Conservation (phyloP, 2,329 filamentous ascomycete genomes). For the Paraphoma chrysanthemicola region DNA sequence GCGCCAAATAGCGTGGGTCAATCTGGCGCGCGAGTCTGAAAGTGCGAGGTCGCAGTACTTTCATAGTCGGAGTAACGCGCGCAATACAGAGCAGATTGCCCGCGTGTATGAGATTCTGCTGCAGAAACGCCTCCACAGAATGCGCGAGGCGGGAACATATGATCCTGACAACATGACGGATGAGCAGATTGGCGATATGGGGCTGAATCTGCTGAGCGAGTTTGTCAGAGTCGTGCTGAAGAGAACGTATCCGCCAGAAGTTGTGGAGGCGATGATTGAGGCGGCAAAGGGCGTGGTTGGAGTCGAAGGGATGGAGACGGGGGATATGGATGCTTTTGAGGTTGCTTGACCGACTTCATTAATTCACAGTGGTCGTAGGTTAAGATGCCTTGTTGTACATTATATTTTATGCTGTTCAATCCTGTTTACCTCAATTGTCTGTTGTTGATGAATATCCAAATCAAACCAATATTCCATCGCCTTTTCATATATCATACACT, state of each 20-base stretch:
- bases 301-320: constrained; percentile 32
- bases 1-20: constrained; percentile 38
- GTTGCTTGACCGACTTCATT: constrained; percentile 14
- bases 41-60: constrained; percentile 15
- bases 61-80: constrained; percentile 17
- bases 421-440: no score
- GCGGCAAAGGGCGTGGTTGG: constrained; percentile 33
- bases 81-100: constrained; percentile 18
- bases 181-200: constrained; percentile 30
- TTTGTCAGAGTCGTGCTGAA: constrained; percentile 39
- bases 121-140: constrained; percentile 21
- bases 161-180: constrained; percentile 19
- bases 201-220: constrained; percentile 39
- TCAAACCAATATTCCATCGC: neutral
- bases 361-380: neutral
- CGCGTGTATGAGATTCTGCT: constrained; percentile 28
- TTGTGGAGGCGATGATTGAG: constrained; percentile 40
- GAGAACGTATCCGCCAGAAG: constrained; percentile 24
- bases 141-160: constrained; percentile 17
- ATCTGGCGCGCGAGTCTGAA: constrained; percentile 21
- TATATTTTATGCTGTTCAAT: no score
- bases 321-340: constrained; percentile 39
- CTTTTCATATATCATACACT: constrained; percentile 6
- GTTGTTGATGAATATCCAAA: no score
- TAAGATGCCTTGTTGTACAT: neutral